Percentiles rank a stretch among this genome's conserved stretches.
Conservation (phyloP, 306 rosid genomes). For the Macrotyloma uniflorum region DNA sequence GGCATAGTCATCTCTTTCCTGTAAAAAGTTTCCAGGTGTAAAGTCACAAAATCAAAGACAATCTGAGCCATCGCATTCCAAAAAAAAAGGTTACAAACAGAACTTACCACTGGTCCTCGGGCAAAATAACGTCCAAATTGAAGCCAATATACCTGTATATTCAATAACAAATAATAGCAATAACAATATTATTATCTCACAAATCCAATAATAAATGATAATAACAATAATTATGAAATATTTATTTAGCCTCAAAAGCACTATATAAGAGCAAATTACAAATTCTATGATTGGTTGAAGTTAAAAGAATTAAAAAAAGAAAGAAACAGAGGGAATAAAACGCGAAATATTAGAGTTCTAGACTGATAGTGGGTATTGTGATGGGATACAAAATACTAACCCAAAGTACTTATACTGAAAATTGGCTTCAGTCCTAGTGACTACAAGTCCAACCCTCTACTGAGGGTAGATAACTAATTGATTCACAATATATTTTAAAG, state of each 20-base stretch:
- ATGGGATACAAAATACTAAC: neutral
- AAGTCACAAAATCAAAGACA: slow-evolving; percentile 30
- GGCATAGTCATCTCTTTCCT: slow-evolving; percentile 99
- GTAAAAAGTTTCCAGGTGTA: slow-evolving; percentile 41
- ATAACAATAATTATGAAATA: neutral
- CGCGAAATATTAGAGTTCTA: neutral
- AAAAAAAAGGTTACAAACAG: slow-evolving; percentile 17
- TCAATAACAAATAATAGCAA: slow-evolving; percentile 23
- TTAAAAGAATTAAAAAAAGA: neutral
- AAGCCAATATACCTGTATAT: slow-evolving; percentile 94
- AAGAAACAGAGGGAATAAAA: neutral
- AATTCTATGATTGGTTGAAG: neutral
- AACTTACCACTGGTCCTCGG: slow-evolving; percentile 90
- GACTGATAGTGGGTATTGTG: neutral
- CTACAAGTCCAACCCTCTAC: neutral
- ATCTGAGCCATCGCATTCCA: neutral
- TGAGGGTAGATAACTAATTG: neutral
- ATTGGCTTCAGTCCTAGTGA: neutral
- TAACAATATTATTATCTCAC: neutral
- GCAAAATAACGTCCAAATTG: slow-evolving; percentile 99
- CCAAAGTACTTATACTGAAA: neutral
- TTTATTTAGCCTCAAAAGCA: slow-evolving; percentile 18
- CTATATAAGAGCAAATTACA: neutral
- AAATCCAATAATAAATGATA: neutral
- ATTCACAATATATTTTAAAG: neutral